phyloP scores from a whole-genome alignment of 805 yeast genomes.

The Saccharomyces cerevisiae region DNA sequence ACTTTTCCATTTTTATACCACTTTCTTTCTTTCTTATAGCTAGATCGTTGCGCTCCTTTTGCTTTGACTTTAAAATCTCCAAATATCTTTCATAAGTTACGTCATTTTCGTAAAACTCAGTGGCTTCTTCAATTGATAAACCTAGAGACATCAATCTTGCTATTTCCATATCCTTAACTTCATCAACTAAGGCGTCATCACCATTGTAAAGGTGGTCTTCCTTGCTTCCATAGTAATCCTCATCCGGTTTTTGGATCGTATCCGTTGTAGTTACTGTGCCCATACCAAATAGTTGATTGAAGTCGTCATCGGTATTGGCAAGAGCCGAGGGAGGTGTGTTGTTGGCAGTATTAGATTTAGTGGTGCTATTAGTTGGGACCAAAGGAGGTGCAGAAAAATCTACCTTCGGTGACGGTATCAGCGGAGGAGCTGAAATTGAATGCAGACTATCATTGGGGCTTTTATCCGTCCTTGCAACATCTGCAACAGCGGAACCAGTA shows the following conservation, averaged over 20 bases:
- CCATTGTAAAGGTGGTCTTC: background rate
- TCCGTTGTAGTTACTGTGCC: background rate
- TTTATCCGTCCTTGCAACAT: background rate
- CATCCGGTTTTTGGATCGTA: background rate
- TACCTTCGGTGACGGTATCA: background rate
- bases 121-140: conserved; percentile 18
- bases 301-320: conserved; percentile 11
- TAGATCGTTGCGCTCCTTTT: background rate
- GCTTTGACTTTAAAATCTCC: background rate
- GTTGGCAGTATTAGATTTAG: background rate
- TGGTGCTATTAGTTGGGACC: background rate
- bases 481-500: background rate
- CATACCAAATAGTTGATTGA: conserved; percentile 16
- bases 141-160: conserved; percentile 30
- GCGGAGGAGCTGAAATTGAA: background rate
- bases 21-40: background rate
- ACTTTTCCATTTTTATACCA: background rate
- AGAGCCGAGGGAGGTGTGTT: background rate
- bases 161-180: conserved; percentile 30
- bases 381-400: background rate
- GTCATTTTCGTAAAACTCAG: conserved; percentile 18
- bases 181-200: conserved; percentile 20
- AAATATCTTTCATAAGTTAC: conserved; percentile 15
- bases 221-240: background rate
- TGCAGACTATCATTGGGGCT: background rate